Evolutionary conservation across 2,329 filamentous ascomycete genomes (phyloP), one percentile per base, ranked within the genome.

Genomic region (Pezicula rhizophila): DNA sequence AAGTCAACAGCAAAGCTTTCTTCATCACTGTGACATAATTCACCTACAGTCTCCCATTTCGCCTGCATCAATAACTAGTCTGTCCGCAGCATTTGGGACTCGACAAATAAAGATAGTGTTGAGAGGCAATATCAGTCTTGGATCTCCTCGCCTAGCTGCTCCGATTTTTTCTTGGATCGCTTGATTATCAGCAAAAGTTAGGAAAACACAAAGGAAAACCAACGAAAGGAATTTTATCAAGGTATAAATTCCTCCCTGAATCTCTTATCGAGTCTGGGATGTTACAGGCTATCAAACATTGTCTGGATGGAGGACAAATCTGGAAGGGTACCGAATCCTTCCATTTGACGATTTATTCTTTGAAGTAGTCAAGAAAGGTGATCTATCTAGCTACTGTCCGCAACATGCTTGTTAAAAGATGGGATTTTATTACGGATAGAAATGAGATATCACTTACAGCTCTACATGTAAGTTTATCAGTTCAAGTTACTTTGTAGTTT

Each of bases 381-480:
- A 53, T 40, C 1, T 57, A 53, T 40, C 1, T 57, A 26, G 2
- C 7, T 14, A 6, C 11, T 17, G 46, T 53, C 25, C 45, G 42
- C 2, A 25, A 49, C 3, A 50, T 55, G 42, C n/a, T 53, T 15
- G 1, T 15, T 11, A 5, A 7, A 5, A 23, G 6, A 7, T 1
- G 6, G 6, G 6, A 23, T 23, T 7, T 23, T 23, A 23, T 23
- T 23, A 23, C 23, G 23, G 23, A 23, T 7, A 23, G 23, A 7
- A 23, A 23, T 23, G 5, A 5, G 4, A 7, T 7, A 23, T 23
- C 6, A 23, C 23, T 5, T 23, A 23, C 23, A 23, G 3, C 23
- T 5, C 23, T 23, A 23, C 23, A 23, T 23, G 23, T 23, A 23
- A 23, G 23, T 18, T 18, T 18, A 18, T 18, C 18, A 18, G 18